Evolutionary conservation across 129 eudicot species (phyloP).

Genomic region (Arctium minus): DNA sequence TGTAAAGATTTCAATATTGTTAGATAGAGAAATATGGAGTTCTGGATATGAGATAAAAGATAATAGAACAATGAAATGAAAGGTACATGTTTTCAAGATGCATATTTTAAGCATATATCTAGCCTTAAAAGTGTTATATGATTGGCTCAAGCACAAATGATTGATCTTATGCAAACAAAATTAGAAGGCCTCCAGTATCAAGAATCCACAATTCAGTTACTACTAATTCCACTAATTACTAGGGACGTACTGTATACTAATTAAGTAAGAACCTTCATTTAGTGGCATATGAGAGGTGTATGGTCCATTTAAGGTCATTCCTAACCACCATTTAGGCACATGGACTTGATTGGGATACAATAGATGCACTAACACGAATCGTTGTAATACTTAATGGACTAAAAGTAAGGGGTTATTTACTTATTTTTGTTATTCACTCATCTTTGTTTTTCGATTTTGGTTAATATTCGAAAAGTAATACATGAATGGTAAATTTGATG

Average conservation of each 20-base stretch:
- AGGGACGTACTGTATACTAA: neutral
- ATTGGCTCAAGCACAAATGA: neutral
- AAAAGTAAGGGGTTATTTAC: too few relatives aligned
- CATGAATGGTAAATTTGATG: too few relatives aligned
- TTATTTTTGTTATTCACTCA: too few relatives aligned
- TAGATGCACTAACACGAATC: neutral
- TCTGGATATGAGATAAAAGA: neutral
- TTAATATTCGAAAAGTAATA: neutral
- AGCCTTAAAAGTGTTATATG: neutral
- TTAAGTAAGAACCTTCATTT: neutral
- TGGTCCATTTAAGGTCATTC: neutral
- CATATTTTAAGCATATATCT: too few relatives aligned
- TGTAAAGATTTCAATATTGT: too few relatives aligned
- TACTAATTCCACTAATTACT: neutral
- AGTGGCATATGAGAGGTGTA: neutral
- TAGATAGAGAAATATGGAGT: too few relatives aligned
- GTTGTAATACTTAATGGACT: neutral
- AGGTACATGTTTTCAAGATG: neutral
- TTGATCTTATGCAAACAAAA: neutral
- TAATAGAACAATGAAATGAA: too few relatives aligned
- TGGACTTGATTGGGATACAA: neutral
- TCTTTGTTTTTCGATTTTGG: neutral
- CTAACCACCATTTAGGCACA: neutral
- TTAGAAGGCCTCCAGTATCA: too few relatives aligned
- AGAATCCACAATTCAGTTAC: neutral